Percentiles rank a stretch among this genome's conserved stretches.
These are phyloP conservation scores for Nidularia pulvinata DNA, from an alignment of 768 basidiomycete species.

Conservation along the genomic window DNA sequence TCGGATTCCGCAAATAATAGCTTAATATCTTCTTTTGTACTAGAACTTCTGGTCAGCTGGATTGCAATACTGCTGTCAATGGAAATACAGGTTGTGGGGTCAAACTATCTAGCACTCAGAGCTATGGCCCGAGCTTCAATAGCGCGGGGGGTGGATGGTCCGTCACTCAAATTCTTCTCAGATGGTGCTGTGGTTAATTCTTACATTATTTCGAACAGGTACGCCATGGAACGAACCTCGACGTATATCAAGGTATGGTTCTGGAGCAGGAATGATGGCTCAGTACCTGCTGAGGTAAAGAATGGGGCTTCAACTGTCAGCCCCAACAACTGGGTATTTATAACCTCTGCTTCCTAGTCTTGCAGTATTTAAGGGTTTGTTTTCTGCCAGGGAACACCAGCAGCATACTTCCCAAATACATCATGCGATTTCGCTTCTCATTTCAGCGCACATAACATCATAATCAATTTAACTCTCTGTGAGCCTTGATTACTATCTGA, in stretches of 20 bases:
- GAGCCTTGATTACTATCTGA: conserved; percentile 4
- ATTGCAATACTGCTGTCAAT: conserved; percentile 18
- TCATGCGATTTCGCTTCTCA: conserved; percentile 56
- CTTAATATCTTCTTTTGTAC: conserved; percentile 13
- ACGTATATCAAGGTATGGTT: conserved; percentile 69
- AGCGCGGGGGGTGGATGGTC: conserved; percentile 59
- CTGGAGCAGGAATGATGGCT: conserved; percentile 55
- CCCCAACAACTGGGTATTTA: conserved; percentile 56
- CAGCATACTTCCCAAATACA: conserved; percentile 59
- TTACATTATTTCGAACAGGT: conserved; percentile 30
- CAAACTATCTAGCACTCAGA: conserved; percentile 27
- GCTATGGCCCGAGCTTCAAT: conserved; percentile 63
- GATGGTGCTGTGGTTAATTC: background rate
- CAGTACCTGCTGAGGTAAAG: conserved; percentile 46
- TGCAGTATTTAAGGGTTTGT: background rate
- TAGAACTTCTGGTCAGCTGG: conserved; percentile 13
- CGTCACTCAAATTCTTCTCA: conserved; percentile 5
- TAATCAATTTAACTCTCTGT: conserved; percentile 54
- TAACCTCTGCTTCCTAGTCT: background rate
- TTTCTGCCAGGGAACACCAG: conserved; percentile 45
- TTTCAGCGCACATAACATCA: conserved; percentile 59
- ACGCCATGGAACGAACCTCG: conserved; percentile 59
- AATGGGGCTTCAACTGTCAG: conserved; percentile 36
- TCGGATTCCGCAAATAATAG: background rate
- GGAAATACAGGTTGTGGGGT: conserved; percentile 24